phyloP scores from a whole-genome alignment of 345 rosid species.

The Litchi chinensis region DNA sequence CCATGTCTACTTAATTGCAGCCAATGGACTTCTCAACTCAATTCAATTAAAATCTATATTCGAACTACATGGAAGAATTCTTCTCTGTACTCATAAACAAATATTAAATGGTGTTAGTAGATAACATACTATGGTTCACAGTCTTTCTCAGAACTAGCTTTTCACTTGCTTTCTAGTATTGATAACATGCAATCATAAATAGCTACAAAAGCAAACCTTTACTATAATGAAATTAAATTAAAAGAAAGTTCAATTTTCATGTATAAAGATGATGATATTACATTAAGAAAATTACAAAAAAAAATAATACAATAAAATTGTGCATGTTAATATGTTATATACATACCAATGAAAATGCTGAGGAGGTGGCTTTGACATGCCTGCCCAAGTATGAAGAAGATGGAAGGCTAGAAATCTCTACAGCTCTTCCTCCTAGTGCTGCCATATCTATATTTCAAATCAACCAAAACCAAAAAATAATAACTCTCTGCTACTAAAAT shows the following conservation, averaged over 20 bases:
- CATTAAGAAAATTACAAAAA: not conserved
- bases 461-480: not conserved
- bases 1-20: not conserved
- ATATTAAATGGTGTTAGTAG: not conserved
- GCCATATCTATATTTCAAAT: constrained; percentile 44
- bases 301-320: too few relatives aligned
- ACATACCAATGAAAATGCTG: constrained; percentile 48
- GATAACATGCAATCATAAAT: not conserved
- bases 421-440: constrained; percentile 47
- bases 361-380: constrained; percentile 34
- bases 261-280: not conserved
- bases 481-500: not conserved
- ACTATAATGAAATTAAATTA: not conserved
- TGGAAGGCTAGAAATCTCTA: constrained; percentile 58
- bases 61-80: not conserved
- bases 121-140: not conserved
- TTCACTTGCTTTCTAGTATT: not conserved
- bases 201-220: not conserved
- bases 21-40: not conserved
- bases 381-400: constrained; percentile 44
- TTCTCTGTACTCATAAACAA: too few relatives aligned
- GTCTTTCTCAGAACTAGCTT: not conserved
- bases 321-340: not conserved
- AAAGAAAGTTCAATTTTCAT: not conserved
- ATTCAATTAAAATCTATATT: not conserved